These are phyloP conservation scores for Naganishia vaughanmartiniae DNA, from an alignment of 768 basidiomycete genomes.

Conservation along the genomic window DNA sequence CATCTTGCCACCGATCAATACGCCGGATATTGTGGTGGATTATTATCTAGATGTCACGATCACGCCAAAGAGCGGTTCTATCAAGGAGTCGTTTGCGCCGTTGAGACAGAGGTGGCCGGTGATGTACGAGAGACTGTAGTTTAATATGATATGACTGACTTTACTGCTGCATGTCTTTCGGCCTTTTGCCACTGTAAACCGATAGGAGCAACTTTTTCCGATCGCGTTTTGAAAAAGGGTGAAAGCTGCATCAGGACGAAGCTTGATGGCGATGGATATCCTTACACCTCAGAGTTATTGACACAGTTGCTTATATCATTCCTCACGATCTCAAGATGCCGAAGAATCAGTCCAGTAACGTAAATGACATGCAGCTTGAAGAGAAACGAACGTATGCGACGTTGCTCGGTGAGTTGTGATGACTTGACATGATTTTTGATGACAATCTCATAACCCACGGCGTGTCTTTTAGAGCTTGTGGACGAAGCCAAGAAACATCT, in stretches of 20 bases:
- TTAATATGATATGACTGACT: not conserved
- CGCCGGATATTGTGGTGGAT: constrained; percentile 19
- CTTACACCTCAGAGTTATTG: no score
- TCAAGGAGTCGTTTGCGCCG: constrained; percentile 21
- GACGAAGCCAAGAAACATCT: constrained; percentile 8
- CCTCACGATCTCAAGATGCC: not conserved
- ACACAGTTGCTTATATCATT: not conserved
- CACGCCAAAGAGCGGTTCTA: constrained; percentile 21
- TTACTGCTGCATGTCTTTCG: not conserved
- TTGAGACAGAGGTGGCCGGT: constrained; percentile 9
- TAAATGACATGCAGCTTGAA: not conserved
- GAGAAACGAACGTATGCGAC: constrained; percentile 4
- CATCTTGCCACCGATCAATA: constrained; percentile 7
- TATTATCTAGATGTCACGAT: constrained; percentile 21
- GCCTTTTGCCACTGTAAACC: no score
- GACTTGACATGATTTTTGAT: not conserved
- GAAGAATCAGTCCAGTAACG: not conserved
- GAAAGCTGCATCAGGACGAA: no score
- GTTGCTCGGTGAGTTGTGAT: constrained; percentile 3
- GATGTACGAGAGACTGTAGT: constrained; percentile 18
- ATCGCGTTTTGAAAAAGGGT: not conserved
- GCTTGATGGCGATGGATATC: not conserved
- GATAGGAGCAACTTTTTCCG: constrained; percentile 15
- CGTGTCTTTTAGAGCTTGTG: not conserved
- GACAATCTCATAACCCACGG: not conserved